These are phyloP conservation scores for Sphagnum tenellum DNA, from an alignment of 225 moss, liverwort and hornwort genomes.

Conservation along the genomic window DNA sequence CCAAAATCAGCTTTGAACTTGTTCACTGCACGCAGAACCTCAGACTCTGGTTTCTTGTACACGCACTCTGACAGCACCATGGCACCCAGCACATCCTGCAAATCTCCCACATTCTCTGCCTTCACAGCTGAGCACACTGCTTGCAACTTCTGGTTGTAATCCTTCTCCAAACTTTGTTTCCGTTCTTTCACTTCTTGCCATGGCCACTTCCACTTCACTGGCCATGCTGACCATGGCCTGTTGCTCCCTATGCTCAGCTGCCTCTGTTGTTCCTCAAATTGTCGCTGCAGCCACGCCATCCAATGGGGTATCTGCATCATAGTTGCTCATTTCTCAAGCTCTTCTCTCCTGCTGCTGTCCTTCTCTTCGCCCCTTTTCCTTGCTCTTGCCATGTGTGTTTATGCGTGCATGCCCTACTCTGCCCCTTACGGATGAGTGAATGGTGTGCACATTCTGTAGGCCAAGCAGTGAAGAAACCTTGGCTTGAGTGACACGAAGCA, in stretches of 20 bases:
- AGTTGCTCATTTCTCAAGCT: neutral
- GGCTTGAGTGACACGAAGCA: no score
- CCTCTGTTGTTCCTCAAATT: conserved; percentile 47
- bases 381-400: no score
- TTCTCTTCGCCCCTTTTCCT: no score
- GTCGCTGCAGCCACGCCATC: conserved; percentile 55
- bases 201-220: conserved; percentile 86
- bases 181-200: conserved; percentile 70
- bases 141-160: conserved; percentile 84
- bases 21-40: conserved; percentile 69
- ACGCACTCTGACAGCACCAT: conserved; percentile 93
- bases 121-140: conserved; percentile 74
- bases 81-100: conserved; percentile 92
- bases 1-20: conserved; percentile 85
- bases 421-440: no score
- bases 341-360: no score
- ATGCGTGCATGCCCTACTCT: no score
- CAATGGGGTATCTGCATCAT: conserved; percentile 66
- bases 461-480: no score
- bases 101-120: conserved; percentile 63
- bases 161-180: conserved; percentile 49
- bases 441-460: no score
- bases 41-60: conserved; percentile 83
- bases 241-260: conserved; percentile 28
- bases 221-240: conserved; percentile 81